These are phyloP conservation scores for Apiospora kogelbergensis DNA, from an alignment of 2,329 filamentous ascomycete genomes.

Conservation along the genomic window DNA sequence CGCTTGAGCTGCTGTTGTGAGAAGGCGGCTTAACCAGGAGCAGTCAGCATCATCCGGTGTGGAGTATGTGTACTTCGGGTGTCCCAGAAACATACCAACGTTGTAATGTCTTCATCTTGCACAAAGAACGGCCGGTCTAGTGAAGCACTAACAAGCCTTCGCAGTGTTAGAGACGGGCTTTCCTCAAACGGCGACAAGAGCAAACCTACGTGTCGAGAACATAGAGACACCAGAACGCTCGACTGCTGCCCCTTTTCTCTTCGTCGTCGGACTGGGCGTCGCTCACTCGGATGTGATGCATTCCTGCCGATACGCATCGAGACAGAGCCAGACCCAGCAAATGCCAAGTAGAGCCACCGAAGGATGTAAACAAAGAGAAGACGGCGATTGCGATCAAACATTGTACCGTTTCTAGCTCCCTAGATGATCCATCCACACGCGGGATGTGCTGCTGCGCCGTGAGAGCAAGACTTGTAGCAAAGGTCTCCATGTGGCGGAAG, in stretches of 20 bases:
- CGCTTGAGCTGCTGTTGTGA: background rate
- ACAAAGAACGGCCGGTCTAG: constrained; percentile 14
- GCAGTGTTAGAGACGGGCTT: background rate
- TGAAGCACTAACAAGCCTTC: background rate
- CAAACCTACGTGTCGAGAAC: constrained; percentile 12
- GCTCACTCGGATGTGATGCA: constrained; percentile 18
- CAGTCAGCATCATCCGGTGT: background rate
- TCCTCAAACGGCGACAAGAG: background rate
- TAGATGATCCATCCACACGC: background rate
- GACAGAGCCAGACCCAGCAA: constrained; percentile 30
- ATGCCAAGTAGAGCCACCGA: constrained; percentile 29
- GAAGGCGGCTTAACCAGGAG: background rate
- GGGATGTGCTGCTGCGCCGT: background rate
- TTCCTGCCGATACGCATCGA: constrained; percentile 26
- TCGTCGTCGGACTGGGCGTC: background rate
- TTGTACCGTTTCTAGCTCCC: background rate
- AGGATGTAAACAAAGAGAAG: background rate
- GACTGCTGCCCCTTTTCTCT: constrained; percentile 8
- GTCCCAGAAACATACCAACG: background rate
- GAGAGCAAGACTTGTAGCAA: background rate
- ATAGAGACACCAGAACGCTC: constrained; percentile 16
- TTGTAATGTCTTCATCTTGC: constrained; percentile 10
- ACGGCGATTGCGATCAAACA: background rate
- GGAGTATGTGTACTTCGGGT: background rate
- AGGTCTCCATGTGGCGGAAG: background rate